Conservation (phyloP, 169 alveolate species). For the Plasmodium vivax region DNA sequence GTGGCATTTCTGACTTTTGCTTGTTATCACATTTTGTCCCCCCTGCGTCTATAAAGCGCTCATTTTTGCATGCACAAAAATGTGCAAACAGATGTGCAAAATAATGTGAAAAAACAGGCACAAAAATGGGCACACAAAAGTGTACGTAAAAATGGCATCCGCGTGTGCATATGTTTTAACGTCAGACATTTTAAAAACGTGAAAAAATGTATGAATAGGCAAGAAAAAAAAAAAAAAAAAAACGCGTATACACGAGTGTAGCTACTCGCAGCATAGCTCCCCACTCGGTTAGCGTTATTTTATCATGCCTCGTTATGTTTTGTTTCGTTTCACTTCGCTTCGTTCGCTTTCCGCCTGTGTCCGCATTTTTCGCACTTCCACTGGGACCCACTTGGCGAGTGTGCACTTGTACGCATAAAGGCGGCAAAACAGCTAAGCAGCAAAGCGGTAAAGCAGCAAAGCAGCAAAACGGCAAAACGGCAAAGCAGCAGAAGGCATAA, state of each 20-base stretch:
- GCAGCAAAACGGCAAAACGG: neutral
- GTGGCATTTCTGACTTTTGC: neutral
- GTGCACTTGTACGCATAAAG: slow-evolving; percentile 65
- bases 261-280: slow-evolving; percentile 13
- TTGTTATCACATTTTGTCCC: neutral
- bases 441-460: no score
- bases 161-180: neutral
- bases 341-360: neutral
- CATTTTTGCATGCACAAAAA: neutral
- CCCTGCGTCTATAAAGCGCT: neutral
- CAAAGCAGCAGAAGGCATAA: neutral
- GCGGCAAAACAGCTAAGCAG: neutral
- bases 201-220: slow-evolving; percentile 24
- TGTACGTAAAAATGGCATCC: neutral
- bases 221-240: slow-evolving; percentile 8
- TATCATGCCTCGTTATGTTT: neutral
- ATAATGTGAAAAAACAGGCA: no score
- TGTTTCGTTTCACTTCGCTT: neutral
- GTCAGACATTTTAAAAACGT: neutral
- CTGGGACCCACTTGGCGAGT: neutral
- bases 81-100: no score
- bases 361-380: neutral
- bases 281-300: neutral
- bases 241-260: neutral
- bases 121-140: neutral